phyloP scores from a whole-genome alignment of 2,329 filamentous ascomycete genomes.

The Diaporthe nobilis region DNA sequence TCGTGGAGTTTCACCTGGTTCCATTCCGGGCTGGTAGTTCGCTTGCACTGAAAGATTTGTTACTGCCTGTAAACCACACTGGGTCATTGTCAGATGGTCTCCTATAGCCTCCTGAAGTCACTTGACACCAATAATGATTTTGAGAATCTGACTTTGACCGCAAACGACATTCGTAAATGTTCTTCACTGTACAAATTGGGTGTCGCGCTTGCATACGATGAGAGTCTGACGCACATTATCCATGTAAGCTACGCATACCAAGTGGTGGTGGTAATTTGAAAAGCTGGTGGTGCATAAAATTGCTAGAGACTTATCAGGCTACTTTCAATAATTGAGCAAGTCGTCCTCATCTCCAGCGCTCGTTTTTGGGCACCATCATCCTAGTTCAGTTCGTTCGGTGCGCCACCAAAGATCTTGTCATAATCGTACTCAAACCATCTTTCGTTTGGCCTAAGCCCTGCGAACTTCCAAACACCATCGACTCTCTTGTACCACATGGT shows the following conservation, averaged over 20 bases:
- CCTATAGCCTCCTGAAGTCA: no score
- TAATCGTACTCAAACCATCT: constrained; percentile 70
- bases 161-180: background rate
- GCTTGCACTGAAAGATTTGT: background rate
- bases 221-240: background rate
- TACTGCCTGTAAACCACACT: background rate
- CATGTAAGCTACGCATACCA: background rate
- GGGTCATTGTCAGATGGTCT: no score
- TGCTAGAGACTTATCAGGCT: background rate
- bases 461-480: constrained; percentile 72
- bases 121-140: background rate
- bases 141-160: background rate
- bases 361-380: background rate
- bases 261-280: background rate
- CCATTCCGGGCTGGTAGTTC: background rate
- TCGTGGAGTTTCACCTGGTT: background rate
- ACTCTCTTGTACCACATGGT: constrained; percentile 69
- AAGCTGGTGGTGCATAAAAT: background rate
- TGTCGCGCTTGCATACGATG: background rate
- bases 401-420: constrained; percentile 55
- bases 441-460: constrained; percentile 66
- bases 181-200: background rate
- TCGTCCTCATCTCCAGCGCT: background rate
- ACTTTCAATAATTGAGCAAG: background rate
- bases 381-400: background rate